Conservation (phyloP, 2,329 filamentous ascomycete genomes). For the Fusarium globosum region DNA sequence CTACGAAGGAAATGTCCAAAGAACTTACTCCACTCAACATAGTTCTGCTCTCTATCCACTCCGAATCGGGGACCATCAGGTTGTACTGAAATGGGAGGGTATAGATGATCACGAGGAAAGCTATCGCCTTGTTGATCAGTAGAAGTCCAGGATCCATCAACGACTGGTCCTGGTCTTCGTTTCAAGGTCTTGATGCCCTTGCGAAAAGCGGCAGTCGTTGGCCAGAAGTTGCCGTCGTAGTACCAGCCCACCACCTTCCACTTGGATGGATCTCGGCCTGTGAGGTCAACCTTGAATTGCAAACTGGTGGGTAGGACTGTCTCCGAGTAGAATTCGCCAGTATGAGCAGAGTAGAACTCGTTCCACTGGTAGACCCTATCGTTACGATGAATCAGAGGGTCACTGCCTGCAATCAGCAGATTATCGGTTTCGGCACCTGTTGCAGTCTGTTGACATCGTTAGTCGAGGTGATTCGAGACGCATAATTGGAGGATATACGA, state of each 20-base stretch:
- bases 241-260: conserved; percentile 66
- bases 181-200: not conserved
- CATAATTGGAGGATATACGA: not conserved
- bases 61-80: conserved; percentile 17
- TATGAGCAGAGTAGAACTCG: conserved; percentile 55
- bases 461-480: not conserved
- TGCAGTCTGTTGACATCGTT: conserved; percentile 8
- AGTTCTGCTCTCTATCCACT: conserved; percentile 26
- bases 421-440: conserved; percentile 16
- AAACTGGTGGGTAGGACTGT: conserved; percentile 59
- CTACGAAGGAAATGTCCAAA: fast-evolving
- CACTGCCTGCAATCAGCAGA: conserved; percentile 31
- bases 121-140: conserved; percentile 15
- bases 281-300: conserved; percentile 59
- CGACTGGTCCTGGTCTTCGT: not conserved
- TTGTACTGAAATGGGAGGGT: conserved; percentile 16
- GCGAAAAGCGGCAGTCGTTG: conserved; percentile 54
- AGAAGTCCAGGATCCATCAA: conserved; percentile 22
- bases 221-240: conserved; percentile 65
- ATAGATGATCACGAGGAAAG: conserved; percentile 6
- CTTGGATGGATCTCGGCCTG: conserved; percentile 59
- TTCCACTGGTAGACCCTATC: conserved; percentile 60
- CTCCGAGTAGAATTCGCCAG: conserved; percentile 51
- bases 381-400: conserved; percentile 51
- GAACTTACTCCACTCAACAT: conserved; percentile 29